These are phyloP conservation scores for Clarireedia monteithiana DNA, from an alignment of 2,329 filamentous ascomycete genomes.

Conservation along the genomic window DNA sequence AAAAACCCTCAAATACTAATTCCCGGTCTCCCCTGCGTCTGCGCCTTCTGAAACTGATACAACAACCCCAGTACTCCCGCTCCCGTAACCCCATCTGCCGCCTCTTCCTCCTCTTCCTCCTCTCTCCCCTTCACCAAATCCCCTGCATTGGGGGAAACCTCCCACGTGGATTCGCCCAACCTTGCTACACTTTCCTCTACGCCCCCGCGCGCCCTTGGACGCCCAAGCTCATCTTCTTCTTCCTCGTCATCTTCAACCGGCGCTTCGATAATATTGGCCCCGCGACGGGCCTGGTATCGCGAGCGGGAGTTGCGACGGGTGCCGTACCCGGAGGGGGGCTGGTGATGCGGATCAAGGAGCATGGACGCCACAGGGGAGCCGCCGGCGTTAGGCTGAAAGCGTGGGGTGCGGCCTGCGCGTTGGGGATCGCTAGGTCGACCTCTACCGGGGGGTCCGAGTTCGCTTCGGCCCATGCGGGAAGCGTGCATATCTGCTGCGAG, in stretches of 20 bases:
- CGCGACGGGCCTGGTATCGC: conserved; percentile 37
- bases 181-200: conserved; percentile 25
- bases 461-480: conserved; percentile 40
- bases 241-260: conserved; percentile 43
- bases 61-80: conserved; percentile 57
- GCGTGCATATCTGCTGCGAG: conserved; percentile 47
- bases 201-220: background rate
- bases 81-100: conserved; percentile 33
- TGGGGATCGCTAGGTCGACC: conserved; percentile 27
- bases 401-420: conserved; percentile 34
- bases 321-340: conserved; percentile 46
- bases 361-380: conserved; percentile 59
- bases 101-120: conserved; percentile 39
- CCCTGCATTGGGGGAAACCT: conserved; percentile 30
- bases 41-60: conserved; percentile 59
- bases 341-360: conserved; percentile 68
- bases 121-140: conserved; percentile 29
- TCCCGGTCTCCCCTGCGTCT: conserved; percentile 39
- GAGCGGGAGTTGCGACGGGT: conserved; percentile 38
- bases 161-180: conserved; percentile 37
- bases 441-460: conserved; percentile 37
- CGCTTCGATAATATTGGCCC: conserved; percentile 47
- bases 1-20: conserved; percentile 27
- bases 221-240: conserved; percentile 31
- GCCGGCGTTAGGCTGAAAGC: conserved; percentile 33